These are phyloP conservation scores for Avena insularis DNA, from an alignment of 176 grass and related monocot genomes.

Conservation along the genomic window DNA sequence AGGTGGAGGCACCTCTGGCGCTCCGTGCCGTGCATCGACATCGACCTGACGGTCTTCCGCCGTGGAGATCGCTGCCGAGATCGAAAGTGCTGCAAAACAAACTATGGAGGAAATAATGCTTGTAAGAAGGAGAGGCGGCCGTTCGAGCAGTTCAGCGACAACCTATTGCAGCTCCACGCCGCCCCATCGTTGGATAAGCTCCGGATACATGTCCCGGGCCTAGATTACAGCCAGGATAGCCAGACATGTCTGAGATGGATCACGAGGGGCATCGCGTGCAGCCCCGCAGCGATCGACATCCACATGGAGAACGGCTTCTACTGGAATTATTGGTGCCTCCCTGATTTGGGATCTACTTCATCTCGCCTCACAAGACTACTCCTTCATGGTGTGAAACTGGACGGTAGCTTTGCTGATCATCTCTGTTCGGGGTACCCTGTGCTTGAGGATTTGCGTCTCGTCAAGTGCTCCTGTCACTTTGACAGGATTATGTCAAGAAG, in stretches of 20 bases:
- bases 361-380: neutral
- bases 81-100: neutral
- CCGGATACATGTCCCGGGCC: neutral
- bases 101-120: neutral
- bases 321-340: neutral
- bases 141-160: neutral
- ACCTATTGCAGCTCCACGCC: neutral
- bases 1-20: neutral
- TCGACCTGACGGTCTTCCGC: neutral
- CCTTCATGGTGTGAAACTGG: neutral
- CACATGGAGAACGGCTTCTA: neutral
- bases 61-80: neutral
- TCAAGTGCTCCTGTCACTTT: neutral
- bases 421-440: neutral
- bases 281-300: neutral
- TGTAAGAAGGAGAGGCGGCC: neutral
- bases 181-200: neutral
- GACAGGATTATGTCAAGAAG: neutral
- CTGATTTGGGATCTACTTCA: neutral
- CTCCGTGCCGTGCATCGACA: neutral
- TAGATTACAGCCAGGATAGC: neutral
- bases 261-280: neutral
- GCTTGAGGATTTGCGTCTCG: neutral
- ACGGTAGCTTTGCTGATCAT: neutral
- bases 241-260: neutral